A percentile compares a stretch with the other conserved stretches of the same genome.
Conservation (phyloP, 768 basidiomycete species). For the Kwoniella dendrophila region DNA sequence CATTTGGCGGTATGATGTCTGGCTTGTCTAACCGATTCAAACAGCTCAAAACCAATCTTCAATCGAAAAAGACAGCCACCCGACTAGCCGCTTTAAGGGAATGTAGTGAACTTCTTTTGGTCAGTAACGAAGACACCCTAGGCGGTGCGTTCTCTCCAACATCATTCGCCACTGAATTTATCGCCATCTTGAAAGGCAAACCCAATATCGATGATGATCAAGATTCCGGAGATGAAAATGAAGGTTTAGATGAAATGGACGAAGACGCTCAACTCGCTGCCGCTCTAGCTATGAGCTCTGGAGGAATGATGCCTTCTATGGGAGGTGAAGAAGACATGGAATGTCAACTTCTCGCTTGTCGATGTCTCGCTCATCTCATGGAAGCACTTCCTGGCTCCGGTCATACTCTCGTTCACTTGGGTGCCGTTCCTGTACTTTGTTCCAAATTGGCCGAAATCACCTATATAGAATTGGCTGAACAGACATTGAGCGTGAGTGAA, state of each 20-base stretch:
- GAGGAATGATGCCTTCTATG: slow-evolving; percentile 58
- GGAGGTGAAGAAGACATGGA: slow-evolving; percentile 61
- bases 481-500: slow-evolving; percentile 94
- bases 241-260: slow-evolving; percentile 55
- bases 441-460: slow-evolving; percentile 96
- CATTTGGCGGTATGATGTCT: slow-evolving; percentile 67
- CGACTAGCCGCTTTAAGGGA: slow-evolving; percentile 90
- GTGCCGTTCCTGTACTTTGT: slow-evolving; percentile 97
- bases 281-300: slow-evolving; percentile 74
- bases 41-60: slow-evolving; percentile 59
- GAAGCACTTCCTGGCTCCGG: slow-evolving; percentile 97
- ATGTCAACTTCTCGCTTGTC: slow-evolving; percentile 91
- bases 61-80: slow-evolving; percentile 65
- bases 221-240: slow-evolving; percentile 62
- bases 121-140: slow-evolving; percentile 95
- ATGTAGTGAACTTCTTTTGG: slow-evolving; percentile 87
- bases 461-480: slow-evolving; percentile 97
- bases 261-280: slow-evolving; percentile 89
- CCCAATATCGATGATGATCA: slow-evolving; percentile 46
- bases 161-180: slow-evolving; percentile 84
- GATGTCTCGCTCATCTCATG: slow-evolving; percentile 97
- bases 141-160: slow-evolving; percentile 86
- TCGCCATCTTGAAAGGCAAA: slow-evolving; percentile 74
- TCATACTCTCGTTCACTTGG: slow-evolving; percentile 96
- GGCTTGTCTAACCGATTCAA: slow-evolving; percentile 84